Conservation (phyloP, 306 rosid species). For the Delonix regia region DNA sequence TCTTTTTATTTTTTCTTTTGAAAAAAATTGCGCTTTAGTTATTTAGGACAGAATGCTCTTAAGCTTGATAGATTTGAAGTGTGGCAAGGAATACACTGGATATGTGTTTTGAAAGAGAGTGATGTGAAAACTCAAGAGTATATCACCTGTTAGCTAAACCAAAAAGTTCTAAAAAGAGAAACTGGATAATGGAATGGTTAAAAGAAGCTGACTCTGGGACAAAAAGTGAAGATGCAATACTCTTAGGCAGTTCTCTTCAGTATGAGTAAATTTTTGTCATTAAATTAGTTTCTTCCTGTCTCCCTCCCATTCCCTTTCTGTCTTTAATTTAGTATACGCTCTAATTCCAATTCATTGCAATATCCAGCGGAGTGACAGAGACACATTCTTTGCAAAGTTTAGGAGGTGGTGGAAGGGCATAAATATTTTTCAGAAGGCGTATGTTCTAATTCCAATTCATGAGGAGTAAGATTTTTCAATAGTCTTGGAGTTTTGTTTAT, state of each 20-base stretch:
- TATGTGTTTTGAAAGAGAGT: not conserved
- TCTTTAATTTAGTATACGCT: slow-evolving; percentile 16
- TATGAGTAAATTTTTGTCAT: not conserved
- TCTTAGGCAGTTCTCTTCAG: not conserved
- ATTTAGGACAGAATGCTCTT: not conserved
- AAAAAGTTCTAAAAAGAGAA: not conserved
- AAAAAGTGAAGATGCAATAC: not conserved
- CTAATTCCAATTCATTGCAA: slow-evolving; percentile 46
- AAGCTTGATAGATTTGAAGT: not conserved
- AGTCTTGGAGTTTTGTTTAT: slow-evolving; percentile 22
- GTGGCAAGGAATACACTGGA: not conserved
- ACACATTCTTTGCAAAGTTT: slow-evolving; percentile 65
- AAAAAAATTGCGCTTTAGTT: not conserved
- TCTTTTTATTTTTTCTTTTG: not conserved
- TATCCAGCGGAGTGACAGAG: slow-evolving; percentile 65
- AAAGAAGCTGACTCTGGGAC: not conserved
- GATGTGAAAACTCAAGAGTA: not conserved
- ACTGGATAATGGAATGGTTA: not conserved
- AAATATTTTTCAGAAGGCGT: slow-evolving; percentile 88
- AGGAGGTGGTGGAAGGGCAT: slow-evolving; percentile 99
- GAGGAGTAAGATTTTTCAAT: slow-evolving; percentile 69
- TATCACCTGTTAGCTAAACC: not conserved
- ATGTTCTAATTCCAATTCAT: slow-evolving; percentile 83
- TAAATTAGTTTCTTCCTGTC: slow-evolving; percentile 24
- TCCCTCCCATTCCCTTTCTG: slow-evolving; percentile 14